Evolutionary conservation across 1,139 yeast species (phyloP), one percentile per base, ranked within the genome.

Genomic region (Kurtzmaniella quercitrusa): DNA sequence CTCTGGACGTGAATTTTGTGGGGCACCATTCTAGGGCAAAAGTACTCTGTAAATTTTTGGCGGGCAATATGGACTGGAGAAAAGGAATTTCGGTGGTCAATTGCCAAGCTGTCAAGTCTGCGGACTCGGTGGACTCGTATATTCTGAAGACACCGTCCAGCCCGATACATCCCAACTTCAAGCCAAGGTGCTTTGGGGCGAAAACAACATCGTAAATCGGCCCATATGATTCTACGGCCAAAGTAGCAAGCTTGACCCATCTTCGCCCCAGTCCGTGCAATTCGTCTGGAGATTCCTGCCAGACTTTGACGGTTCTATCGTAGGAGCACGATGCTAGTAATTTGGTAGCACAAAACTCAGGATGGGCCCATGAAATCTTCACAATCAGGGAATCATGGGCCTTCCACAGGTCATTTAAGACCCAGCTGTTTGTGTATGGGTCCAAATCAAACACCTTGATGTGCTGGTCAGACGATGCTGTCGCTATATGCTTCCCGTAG

Each of bases 21-120:
- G 96, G 95, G 56, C 98, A 90, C 98, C 98, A 93, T 41, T 89
- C 83, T 34, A 93, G 66, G 27, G 90, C 81, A 59, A 91, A 93
- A 55, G 90, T 88, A 46, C 94, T 82, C 61, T 91, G 98, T 47
- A 89, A 67, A 54, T 87, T 88, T 40, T 85, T 79, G 1, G 93
- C 91, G 0, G 94, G 94, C 24, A 73, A 56, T 50, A 63, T 73
- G 65, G 60, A 72, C 39, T 71, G 75, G 46, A 88, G 66, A n/a
- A 89, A 79, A 11, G 80, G 75, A 18, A 84, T 69, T 62, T 90
- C 97, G 9, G 83, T 73, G 6, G 89, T 77, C 36, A 86, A 63
- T 1, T 85, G 78, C 98, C 98, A 93, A 45, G 77, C 79, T 38
- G 86, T 73, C 54, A 91, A 68, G 59, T 89, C 93, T 25, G 90